Evolutionary conservation across 169 alveolate species (phyloP), one percentile per base, ranked within the genome.

Genomic region (Plasmodium chabaudi): DNA sequence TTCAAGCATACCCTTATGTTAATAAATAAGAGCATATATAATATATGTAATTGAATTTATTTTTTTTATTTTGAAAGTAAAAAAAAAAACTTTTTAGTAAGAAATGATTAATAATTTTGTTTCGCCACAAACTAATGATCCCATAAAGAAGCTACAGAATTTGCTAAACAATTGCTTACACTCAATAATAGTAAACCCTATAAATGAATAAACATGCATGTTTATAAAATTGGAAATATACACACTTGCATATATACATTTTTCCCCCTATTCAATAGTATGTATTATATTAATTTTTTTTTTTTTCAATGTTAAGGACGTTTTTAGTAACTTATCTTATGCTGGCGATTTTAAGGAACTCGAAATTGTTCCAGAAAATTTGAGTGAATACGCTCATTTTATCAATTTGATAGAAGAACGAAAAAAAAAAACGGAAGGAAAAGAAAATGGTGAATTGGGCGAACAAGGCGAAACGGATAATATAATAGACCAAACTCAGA

Each of bases 81-180:
- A 34, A 34, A 34, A 34, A 34, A 34, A 34, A 34, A 34, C 7
- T 3, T 4, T 34, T 34, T 34, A 34, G 42, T 34, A 55, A 42
- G 72, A 82, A 82, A 82, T 82, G 82, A 82, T 21, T 65, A 82
- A 82, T 71, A 73, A 73, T 59, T 65, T 82, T 67, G 53, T 27
- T 9, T 82, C 90, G 1, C 90, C 90, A 39, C 69, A 17, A 5
- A 51, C 84, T 15, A 82, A 82, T 25, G 90, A 82, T 42, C 79
- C 90, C 12, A 82, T 82, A 9, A 82, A 65, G 59, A 82, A 82
- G 47, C 61, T 82, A 49, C 90, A 82, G 42, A 82, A 82, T 21
- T 68, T 82, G 53, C 55, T 82, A 49, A 82, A 82, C 63, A 75
- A 75, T 39, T 75, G 75, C 23, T 57, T 75, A 46, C 61, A 75